These are phyloP conservation scores for Taxawa tesnikishii DNA, from an alignment of 2,329 filamentous ascomycete genomes.

Conservation along the genomic window DNA sequence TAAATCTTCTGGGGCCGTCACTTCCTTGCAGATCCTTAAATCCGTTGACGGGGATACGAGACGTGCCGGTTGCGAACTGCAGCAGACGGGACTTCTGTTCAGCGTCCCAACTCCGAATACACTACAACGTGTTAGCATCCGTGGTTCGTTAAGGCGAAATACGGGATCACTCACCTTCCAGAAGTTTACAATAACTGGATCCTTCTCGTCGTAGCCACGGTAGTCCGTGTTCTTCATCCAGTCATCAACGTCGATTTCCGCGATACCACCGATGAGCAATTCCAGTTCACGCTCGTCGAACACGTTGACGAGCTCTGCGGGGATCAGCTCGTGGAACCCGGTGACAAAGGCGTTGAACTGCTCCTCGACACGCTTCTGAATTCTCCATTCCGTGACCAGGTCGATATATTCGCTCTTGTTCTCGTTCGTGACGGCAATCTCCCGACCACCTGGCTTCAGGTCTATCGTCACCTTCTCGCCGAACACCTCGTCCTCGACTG, in stretches of 20 bases:
- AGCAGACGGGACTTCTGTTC: constrained; percentile 94
- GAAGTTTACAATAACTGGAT: constrained; percentile 96
- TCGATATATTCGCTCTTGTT: constrained; percentile 99
- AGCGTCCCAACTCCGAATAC: constrained; percentile 90
- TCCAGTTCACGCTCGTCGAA: constrained; percentile 97
- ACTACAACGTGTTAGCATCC: constrained; percentile 29
- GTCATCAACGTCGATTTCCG: constrained; percentile 98
- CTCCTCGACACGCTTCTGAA: constrained; percentile 94
- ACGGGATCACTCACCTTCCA: constrained; percentile 57
- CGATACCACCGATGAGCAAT: constrained; percentile 92
- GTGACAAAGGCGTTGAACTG: constrained; percentile 97
- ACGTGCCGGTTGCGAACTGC: constrained; percentile 95
- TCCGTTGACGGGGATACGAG: constrained; percentile 94
- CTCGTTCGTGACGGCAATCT: constrained; percentile 94
- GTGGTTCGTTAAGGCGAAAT: neutral
- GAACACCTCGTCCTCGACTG: constrained; percentile 93
- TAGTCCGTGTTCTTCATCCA: constrained; percentile 99
- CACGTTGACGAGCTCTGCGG: constrained; percentile 90
- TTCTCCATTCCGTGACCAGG: constrained; percentile 97
- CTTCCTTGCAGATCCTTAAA: constrained; percentile 98
- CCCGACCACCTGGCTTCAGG: constrained; percentile 74
- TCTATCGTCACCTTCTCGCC: constrained; percentile 91
- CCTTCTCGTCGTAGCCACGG: constrained; percentile 92
- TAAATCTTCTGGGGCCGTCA: constrained; percentile 88
- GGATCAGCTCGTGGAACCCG: constrained; percentile 95